phyloP scores from a whole-genome alignment of 495 filamentous ascomycete genomes.

The Aspergillus saccharolyticus region DNA sequence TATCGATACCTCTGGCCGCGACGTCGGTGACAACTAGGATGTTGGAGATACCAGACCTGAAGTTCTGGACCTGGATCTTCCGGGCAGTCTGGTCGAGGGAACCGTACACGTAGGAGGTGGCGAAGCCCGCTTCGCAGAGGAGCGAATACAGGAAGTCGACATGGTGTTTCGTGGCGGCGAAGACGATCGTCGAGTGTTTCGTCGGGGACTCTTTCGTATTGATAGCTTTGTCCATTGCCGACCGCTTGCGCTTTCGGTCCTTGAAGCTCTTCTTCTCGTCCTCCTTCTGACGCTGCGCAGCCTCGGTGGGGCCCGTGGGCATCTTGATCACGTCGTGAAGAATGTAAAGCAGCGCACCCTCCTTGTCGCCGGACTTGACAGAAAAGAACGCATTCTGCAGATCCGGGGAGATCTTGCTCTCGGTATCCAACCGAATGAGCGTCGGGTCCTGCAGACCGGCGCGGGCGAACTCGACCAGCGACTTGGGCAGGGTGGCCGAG shows the following conservation, averaged over 20 bases:
- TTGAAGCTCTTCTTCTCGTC: slow-evolving; percentile 42
- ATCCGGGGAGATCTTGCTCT: slow-evolving; percentile 93
- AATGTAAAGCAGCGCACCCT: slow-evolving; percentile 84
- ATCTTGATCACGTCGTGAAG: slow-evolving; percentile 90
- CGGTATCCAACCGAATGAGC: slow-evolving; percentile 82
- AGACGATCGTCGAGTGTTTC: slow-evolving; percentile 83
- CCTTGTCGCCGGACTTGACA: slow-evolving; percentile 86
- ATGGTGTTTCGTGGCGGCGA: slow-evolving; percentile 92
- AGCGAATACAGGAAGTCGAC: slow-evolving; percentile 88
- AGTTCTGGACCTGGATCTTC: slow-evolving; percentile 83
- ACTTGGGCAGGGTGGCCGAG: slow-evolving; percentile 89
- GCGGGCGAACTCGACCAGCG: slow-evolving; percentile 90
- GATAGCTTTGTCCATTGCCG: slow-evolving; percentile 28
- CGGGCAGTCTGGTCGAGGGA: slow-evolving; percentile 89
- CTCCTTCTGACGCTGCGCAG: slow-evolving; percentile 31
- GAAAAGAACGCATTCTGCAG: slow-evolving; percentile 91
- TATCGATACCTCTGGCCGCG: slow-evolving; percentile 95
- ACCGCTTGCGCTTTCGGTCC: slow-evolving; percentile 63
- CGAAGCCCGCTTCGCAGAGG: slow-evolving; percentile 69
- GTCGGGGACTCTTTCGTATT: slow-evolving; percentile 40
- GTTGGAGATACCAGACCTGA: slow-evolving; percentile 75
- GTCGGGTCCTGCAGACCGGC: slow-evolving; percentile 87
- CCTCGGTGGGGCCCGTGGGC: slow-evolving; percentile 68
- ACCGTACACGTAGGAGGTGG: slow-evolving; percentile 89
- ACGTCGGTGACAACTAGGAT: slow-evolving; percentile 98